Conservation (phyloP, 2,329 filamentous ascomycete species). For the Talaromyces rugulosus region DNA sequence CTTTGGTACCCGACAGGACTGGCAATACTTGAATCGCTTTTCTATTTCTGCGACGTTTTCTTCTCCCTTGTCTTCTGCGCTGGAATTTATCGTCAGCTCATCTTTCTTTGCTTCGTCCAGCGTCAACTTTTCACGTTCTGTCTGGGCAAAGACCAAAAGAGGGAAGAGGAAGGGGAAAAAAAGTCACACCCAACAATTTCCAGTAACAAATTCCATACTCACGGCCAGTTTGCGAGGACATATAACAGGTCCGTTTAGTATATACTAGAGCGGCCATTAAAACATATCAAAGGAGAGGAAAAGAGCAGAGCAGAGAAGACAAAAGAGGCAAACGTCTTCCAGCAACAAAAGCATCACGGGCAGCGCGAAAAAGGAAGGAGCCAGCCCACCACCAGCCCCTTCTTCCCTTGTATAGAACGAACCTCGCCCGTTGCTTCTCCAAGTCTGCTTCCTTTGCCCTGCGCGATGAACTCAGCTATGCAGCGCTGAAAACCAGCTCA, state of each 20-base stretch:
- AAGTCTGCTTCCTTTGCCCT: background rate
- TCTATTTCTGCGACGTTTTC: background rate
- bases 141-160: background rate
- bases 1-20: background rate
- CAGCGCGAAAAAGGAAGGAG: conserved; percentile 13
- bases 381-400: background rate
- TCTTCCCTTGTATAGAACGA: background rate
- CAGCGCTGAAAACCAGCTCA: background rate
- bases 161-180: background rate
- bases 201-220: background rate
- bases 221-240: background rate
- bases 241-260: background rate
- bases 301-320: conserved; percentile 1
- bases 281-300: background rate
- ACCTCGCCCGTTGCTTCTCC: background rate
- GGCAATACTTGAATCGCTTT: background rate
- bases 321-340: background rate
- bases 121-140: background rate
- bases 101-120: background rate
- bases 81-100: background rate
- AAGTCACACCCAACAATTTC: background rate
- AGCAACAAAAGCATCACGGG: conserved; percentile 31
- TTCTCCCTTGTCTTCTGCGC: background rate
- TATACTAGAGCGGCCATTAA: conserved; percentile 3
- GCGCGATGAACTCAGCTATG: background rate